A percentile compares a stretch with the other conserved stretches of the same genome.
These are phyloP conservation scores for Bipolaris bicolor DNA, from an alignment of 2,329 filamentous ascomycete genomes.

Conservation along the genomic window DNA sequence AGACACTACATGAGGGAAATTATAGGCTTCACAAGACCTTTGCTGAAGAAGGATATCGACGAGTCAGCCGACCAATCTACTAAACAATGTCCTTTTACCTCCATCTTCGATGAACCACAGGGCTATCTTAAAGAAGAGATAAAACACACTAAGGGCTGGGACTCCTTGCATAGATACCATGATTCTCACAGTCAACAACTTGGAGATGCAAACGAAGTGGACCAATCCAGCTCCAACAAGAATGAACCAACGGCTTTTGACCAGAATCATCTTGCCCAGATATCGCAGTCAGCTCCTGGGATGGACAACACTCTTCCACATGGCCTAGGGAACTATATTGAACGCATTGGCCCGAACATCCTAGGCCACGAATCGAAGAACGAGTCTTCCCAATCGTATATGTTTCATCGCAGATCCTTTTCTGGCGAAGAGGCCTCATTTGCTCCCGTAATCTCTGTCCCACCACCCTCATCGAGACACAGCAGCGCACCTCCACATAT, in stretches of 20 bases:
- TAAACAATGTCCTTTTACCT: constrained; percentile 3
- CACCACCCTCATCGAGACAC: constrained; percentile 6
- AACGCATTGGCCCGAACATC: too few relatives aligned
- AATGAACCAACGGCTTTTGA: constrained; percentile 11
- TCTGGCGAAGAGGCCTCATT: constrained; percentile 6
- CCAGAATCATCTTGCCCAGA: constrained; percentile 4
- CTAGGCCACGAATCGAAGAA: constrained; percentile 13
- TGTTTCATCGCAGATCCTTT: constrained; percentile 13
- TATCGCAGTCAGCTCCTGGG: constrained; percentile 5
- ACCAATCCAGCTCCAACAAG: constrained; percentile 19
- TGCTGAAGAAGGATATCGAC: constrained; percentile 3
- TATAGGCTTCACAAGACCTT: constrained; percentile 5
- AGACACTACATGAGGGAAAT: constrained; percentile 23
- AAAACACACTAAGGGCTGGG: background rate
- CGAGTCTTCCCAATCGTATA: constrained; percentile 12
- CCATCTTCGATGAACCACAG: background rate
- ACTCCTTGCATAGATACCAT: constrained; percentile 9
- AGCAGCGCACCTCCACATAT: constrained; percentile 12
- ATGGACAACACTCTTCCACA: constrained; percentile 16
- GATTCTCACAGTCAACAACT: constrained; percentile 1
- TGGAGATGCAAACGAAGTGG: constrained; percentile 23
- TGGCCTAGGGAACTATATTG: constrained; percentile 20
- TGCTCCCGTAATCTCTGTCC: constrained; percentile 11
- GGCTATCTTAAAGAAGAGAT: constrained; percentile 9
- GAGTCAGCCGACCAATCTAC: background rate